Evolutionary conservation across 1,139 yeast species (phyloP).

Genomic region (Lodderomyces beijingensis): DNA sequence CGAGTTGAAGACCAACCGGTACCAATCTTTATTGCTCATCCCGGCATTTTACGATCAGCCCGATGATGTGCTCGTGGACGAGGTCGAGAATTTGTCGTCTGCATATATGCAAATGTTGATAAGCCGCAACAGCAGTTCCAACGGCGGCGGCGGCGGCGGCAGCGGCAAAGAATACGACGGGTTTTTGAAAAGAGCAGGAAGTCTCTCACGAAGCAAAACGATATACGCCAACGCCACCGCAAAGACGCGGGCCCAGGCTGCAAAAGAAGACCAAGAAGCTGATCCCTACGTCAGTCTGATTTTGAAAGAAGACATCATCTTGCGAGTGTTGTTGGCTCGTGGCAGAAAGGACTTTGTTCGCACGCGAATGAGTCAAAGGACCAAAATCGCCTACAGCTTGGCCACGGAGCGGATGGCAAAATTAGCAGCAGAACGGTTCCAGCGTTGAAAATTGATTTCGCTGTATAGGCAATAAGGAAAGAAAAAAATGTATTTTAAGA

Average conservation of each 20-base stretch:
- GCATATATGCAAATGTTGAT: slow-evolving; percentile 46
- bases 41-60: slow-evolving; percentile 66
- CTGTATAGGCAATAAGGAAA: too few species aligned
- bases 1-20: slow-evolving; percentile 58
- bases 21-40: slow-evolving; percentile 59
- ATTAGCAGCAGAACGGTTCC: slow-evolving; percentile 41
- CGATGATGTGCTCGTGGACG: slow-evolving; percentile 47
- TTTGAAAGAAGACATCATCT: slow-evolving; percentile 60
- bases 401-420: slow-evolving; percentile 55
- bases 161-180: slow-evolving; percentile 3
- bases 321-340: slow-evolving; percentile 52
- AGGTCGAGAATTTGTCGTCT: slow-evolving; percentile 57
- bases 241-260: slow-evolving; percentile 51
- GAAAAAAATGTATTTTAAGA: too few species aligned
- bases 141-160: slow-evolving; percentile 2
- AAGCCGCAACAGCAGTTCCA: slow-evolving; percentile 37
- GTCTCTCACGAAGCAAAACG: slow-evolving; percentile 61
- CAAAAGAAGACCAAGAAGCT: slow-evolving; percentile 47
- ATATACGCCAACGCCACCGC: slow-evolving; percentile 72
- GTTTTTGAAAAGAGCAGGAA: slow-evolving; percentile 30
- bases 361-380: slow-evolving; percentile 57
- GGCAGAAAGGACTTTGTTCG: slow-evolving; percentile 46
- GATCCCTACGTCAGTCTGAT: slow-evolving; percentile 56
- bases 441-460: not conserved
- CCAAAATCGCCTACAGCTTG: slow-evolving; percentile 56